phyloP scores from a whole-genome alignment of 768 basidiomycete species.

The Leucosporidium scottii region DNA sequence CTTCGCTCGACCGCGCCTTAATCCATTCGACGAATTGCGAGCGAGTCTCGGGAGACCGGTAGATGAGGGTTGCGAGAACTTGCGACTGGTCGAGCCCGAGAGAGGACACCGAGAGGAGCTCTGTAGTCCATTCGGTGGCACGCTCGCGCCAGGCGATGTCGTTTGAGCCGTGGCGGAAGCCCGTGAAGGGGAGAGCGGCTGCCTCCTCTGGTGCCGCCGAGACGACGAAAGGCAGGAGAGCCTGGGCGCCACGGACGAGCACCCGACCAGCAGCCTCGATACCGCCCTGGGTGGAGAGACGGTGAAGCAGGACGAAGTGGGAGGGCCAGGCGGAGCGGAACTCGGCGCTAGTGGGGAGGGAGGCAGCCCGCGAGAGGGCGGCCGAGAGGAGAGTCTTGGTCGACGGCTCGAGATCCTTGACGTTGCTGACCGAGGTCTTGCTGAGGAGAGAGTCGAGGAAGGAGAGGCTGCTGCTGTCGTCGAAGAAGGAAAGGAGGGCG shows the following conservation, averaged over 20 bases:
- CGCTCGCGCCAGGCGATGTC: background rate
- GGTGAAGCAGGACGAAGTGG: slow-evolving; percentile 16
- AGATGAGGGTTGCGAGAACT: slow-evolving; percentile 14
- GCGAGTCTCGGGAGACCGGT: slow-evolving; percentile 16
- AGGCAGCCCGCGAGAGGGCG: slow-evolving; percentile 2
- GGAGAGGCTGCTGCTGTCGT: background rate
- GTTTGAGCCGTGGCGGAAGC: background rate
- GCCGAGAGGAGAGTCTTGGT: slow-evolving; percentile 3
- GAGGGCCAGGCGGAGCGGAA: slow-evolving; percentile 13
- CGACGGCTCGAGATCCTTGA: background rate
- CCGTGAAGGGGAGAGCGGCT: background rate
- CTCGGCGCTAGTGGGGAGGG: background rate
- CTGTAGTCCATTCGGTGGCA: slow-evolving; percentile 14
- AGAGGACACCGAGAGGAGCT: slow-evolving; percentile 1
- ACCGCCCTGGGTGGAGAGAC: slow-evolving; percentile 2
- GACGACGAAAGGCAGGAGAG: slow-evolving; percentile 5
- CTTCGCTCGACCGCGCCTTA: background rate
- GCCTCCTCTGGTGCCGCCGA: background rate
- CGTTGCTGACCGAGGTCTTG: background rate
- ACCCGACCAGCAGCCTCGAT: background rate
- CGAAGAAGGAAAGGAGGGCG: slow-evolving; percentile 24
- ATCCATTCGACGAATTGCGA: background rate
- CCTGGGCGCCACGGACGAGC: slow-evolving; percentile 12
- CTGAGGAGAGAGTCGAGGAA: slow-evolving; percentile 9
- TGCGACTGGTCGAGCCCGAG: background rate